phyloP scores from a whole-genome alignment of 352 stramenopile genomes.

The Aphanomyces euteiches region DNA sequence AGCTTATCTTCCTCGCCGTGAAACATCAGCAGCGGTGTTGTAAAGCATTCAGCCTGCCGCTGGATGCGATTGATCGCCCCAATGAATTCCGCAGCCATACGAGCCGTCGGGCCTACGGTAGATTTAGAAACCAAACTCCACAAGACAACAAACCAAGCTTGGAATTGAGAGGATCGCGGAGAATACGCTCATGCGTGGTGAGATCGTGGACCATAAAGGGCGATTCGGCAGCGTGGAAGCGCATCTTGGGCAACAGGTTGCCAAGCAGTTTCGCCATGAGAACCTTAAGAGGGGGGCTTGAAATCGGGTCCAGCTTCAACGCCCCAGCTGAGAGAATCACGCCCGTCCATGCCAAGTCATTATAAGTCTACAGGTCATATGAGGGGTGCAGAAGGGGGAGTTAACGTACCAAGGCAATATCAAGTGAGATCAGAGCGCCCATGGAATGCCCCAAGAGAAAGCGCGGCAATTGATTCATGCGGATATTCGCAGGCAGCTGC shows the following conservation, averaged over 20 bases:
- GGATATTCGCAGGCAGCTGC: constrained; percentile 36
- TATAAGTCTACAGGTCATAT: constrained; percentile 30
- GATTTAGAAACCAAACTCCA: background rate
- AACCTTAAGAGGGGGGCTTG: constrained; percentile 27
- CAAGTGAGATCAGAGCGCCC: constrained; percentile 45
- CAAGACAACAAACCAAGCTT: constrained; percentile 5
- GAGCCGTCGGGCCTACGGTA: constrained; percentile 35
- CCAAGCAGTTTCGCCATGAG: constrained; percentile 36
- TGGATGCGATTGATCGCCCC: constrained; percentile 33
- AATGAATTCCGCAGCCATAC: constrained; percentile 35
- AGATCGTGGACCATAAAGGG: constrained; percentile 37
- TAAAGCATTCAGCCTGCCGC: constrained; percentile 33
- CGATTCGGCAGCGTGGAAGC: constrained; percentile 37
- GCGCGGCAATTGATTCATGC: constrained; percentile 42
- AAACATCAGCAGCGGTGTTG: constrained; percentile 39
- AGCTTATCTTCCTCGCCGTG: constrained; percentile 44
- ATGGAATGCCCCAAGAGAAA: constrained; percentile 62
- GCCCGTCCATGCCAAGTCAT: constrained; percentile 38
- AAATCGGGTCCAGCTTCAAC: constrained; percentile 37
- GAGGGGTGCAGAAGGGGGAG: constrained; percentile 1
- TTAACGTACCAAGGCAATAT: constrained; percentile 16
- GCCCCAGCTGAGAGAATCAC: constrained; percentile 43
- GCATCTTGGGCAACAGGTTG: constrained; percentile 38
- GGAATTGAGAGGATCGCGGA: constrained; percentile 39
- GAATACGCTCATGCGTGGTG: constrained; percentile 36